A percentile compares a stretch with the other conserved stretches of the same genome.
Conservation (phyloP, 495 filamentous ascomycete species). For the Penicillium turbatum region DNA sequence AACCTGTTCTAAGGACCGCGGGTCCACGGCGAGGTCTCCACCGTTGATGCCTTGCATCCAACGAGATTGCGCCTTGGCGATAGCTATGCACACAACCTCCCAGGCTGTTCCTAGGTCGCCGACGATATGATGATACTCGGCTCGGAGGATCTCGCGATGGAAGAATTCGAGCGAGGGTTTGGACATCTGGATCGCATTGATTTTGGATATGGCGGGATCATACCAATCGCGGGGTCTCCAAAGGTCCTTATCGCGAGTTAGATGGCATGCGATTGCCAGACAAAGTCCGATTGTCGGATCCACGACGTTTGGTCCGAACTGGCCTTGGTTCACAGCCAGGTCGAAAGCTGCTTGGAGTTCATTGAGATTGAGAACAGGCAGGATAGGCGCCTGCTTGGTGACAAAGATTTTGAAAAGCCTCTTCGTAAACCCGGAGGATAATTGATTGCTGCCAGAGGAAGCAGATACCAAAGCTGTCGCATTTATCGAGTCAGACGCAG, state of each 20-base stretch:
- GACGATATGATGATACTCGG: slow-evolving; percentile 16
- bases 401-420: background rate
- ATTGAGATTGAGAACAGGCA: background rate
- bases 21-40: background rate
- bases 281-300: background rate
- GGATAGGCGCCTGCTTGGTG: background rate
- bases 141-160: slow-evolving; percentile 15
- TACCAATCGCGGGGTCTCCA: background rate
- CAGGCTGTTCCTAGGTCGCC: slow-evolving; percentile 12
- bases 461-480: background rate
- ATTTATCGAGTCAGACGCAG: background rate
- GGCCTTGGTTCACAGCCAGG: background rate
- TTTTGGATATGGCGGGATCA: background rate
- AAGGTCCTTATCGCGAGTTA: background rate
- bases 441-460: background rate
- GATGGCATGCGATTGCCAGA: background rate
- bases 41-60: slow-evolving; percentile 1
- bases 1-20: background rate
- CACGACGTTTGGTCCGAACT: background rate
- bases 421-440: background rate
- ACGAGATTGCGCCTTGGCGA: slow-evolving; percentile 10
- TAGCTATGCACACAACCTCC: slow-evolving; percentile 5
- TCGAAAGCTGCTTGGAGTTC: background rate
- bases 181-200: background rate
- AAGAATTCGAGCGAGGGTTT: background rate